Percentiles rank a stretch among this genome's conserved stretches.
Evolutionary conservation across 495 filamentous ascomycete genomes (phyloP).

Genomic region (Talaromyces thailandensis): DNA sequence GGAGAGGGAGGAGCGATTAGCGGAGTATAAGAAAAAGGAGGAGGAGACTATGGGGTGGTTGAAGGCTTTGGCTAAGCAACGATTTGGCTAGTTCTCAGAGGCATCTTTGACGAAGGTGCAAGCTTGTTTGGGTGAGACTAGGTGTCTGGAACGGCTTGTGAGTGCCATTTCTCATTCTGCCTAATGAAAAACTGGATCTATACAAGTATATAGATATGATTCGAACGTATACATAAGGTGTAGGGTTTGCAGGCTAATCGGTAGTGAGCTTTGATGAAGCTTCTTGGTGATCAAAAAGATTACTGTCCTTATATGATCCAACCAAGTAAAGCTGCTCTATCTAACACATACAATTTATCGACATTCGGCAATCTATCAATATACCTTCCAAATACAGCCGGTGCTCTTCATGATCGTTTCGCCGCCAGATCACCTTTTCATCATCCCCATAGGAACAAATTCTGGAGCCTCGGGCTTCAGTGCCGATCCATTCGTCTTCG

Average conservation of each 20-base stretch:
- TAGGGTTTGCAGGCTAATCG: background rate
- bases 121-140: background rate
- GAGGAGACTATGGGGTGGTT: constrained; percentile 37
- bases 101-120: background rate
- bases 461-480: constrained; percentile 46
- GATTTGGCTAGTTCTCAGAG: constrained; percentile 23
- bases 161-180: background rate
- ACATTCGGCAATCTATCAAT: background rate
- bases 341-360: background rate
- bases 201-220: background rate
- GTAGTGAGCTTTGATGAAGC: background rate
- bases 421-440: background rate
- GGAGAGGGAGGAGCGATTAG: constrained; percentile 34
- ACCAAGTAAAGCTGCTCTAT: background rate
- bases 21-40: constrained; percentile 35
- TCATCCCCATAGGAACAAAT: constrained; percentile 32
- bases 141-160: background rate
- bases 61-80: constrained; percentile 34
- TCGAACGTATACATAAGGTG: background rate
- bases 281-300: background rate
- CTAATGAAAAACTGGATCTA: background rate
- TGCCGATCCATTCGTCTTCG: constrained; percentile 17
- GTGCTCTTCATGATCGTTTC: background rate
- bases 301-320: background rate
- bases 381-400: background rate